Base-by-base conservation (phyloP, 1,284 basidiomycete species). In the Xanthoconium separans region DNA sequence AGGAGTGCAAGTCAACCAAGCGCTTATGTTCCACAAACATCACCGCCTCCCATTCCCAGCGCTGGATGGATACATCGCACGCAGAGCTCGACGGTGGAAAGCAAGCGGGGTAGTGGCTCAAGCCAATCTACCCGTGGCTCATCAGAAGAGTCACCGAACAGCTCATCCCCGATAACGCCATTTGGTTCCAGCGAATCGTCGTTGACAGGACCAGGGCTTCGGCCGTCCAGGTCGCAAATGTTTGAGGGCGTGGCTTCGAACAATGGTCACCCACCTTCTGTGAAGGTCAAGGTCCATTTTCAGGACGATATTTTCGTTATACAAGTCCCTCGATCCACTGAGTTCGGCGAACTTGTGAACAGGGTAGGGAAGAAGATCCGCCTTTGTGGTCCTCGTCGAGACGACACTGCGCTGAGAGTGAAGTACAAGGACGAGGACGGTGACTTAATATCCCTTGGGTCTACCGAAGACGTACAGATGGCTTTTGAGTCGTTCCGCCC, bases 281-380 rank as follows among this genome's bases (percentile, higher is more conserved):
- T 94, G 39, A 90, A 92, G 70, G 85, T 95, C 65, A 93, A 93
- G 71, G 91, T 96, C 51, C 86, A 89, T 70, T 94, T 87, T 76
- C 83, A 89, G 63, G 87, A 93, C 62, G 95, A 97, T 68, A 87
- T 93, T 50, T 97, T 95, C 69, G 88, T 95, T 58, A 91, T 98
- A 56, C 91, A 94, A 69, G 91, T 96, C 12, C 81, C 92, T 36
- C 79, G 87, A 39, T 73, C 78, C 54, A 91, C 90, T 20, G 82
- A 89, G 64, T 96, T 89, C 70, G 76, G 76, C 53, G 89, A 93
- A 36, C 78, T 99, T 45, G 85, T 95, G 55, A 90, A 95, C 66
- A 91, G 90, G 70, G 93, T 98, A 4, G 85, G 90, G 30, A 88
- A 89, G 75, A 98, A 98, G 81, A 92, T 98, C 61, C 82, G 91